Conservation (phyloP, 495 filamentous ascomycete species). For the Aspergillus panamensis region DNA sequence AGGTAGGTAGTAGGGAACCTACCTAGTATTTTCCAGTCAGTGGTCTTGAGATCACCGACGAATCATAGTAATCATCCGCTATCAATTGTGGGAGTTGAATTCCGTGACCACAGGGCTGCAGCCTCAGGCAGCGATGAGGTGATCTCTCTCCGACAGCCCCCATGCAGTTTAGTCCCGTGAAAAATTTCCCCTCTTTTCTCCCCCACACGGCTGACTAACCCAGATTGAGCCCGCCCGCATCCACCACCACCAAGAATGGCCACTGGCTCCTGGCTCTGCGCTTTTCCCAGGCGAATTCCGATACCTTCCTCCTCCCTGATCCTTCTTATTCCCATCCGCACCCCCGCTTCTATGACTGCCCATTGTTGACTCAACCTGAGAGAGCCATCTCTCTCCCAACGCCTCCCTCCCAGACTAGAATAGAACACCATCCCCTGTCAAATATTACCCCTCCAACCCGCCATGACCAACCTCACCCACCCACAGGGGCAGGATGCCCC, state of each 20-base stretch:
- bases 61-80: too few relatives aligned
- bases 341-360: background rate
- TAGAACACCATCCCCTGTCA: background rate
- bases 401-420: background rate
- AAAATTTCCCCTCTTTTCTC: slow-evolving; percentile 11
- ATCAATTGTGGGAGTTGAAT: too few relatives aligned
- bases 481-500: slow-evolving; percentile 34
- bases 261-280: background rate
- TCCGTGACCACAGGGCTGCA: background rate
- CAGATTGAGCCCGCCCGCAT: slow-evolving; percentile 14
- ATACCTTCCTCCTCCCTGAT: background rate
- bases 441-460: background rate
- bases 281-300: background rate
- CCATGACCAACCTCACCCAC: slow-evolving; percentile 33
- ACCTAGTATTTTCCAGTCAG: too few relatives aligned
- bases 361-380: slow-evolving; percentile 1
- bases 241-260: slow-evolving; percentile 3
- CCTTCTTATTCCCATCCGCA: slow-evolving; percentile 1
- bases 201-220: slow-evolving; percentile 22
- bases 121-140: slow-evolving; percentile 11
- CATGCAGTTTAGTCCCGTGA: slow-evolving; percentile 3
- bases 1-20: too few relatives aligned
- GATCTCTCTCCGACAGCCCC: slow-evolving; percentile 11
- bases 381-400: slow-evolving; percentile 1
- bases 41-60: too few relatives aligned